Conservation (phyloP, 2,329 filamentous ascomycete genomes). For the Ophiostoma pallidulum region DNA sequence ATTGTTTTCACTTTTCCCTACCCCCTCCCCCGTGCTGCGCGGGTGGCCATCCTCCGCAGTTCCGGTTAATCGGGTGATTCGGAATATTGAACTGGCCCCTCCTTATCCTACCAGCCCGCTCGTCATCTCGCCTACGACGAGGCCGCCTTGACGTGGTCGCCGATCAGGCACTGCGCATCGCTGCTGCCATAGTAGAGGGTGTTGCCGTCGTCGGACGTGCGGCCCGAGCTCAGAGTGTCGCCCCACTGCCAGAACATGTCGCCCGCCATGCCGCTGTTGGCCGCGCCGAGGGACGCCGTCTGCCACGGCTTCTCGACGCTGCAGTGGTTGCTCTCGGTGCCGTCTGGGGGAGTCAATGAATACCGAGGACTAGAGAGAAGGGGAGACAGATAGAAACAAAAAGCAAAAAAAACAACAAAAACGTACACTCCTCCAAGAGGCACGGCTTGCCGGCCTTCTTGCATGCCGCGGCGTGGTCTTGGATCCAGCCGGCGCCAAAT, state of each 20-base stretch:
- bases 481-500: slow-evolving; percentile 30
- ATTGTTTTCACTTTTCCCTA: too few species aligned
- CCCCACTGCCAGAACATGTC: slow-evolving; percentile 35
- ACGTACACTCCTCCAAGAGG: slow-evolving; percentile 32
- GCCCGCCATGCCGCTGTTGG: slow-evolving; percentile 24
- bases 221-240: slow-evolving; percentile 31
- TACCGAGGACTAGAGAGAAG: too few species aligned
- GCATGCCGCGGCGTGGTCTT: slow-evolving; percentile 29
- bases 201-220: slow-evolving; percentile 31
- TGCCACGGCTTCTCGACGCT: slow-evolving; percentile 23
- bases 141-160: slow-evolving; percentile 33
- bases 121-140: too few species aligned
- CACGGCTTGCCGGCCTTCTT: slow-evolving; percentile 31
- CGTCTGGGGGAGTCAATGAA: too few species aligned
- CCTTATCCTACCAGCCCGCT: too few species aligned
- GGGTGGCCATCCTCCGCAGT: too few species aligned
- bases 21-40: too few species aligned
- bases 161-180: slow-evolving; percentile 35
- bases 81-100: too few species aligned
- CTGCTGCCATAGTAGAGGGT: slow-evolving; percentile 34
- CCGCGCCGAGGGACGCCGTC: slow-evolving; percentile 22
- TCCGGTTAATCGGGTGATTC: too few species aligned
- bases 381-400: too few species aligned
- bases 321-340: slow-evolving; percentile 19
- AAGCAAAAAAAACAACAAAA: too few species aligned